Evolutionary conservation across 768 basidiomycete genomes (phyloP), one percentile per base, ranked within the genome.

Genomic region (Lactarius pseudohatsudake): DNA sequence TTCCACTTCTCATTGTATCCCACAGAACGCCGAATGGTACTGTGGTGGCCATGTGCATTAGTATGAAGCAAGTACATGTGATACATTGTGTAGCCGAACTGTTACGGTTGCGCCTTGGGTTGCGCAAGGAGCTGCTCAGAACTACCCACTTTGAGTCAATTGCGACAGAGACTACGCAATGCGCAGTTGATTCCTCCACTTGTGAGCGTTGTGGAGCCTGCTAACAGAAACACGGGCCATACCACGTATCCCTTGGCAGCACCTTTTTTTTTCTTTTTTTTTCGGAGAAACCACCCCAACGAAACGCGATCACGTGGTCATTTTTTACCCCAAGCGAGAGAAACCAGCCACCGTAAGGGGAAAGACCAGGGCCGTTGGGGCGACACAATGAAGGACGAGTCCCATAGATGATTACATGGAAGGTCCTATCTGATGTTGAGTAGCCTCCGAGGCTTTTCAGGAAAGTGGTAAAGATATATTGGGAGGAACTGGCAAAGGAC

Each of bases 261-360:
- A 62, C 10, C 2, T 36, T 36, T 36, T 34, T 26, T 26, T 26
- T 26, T 10, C 10, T 11, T 36, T 36, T 36, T 34, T 10, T 36
- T 36, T 36, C 9, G 8, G 34, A 38, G 11, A 11, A 38, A 11
- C 4, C 11, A 16, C 69, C 69, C 69, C 69, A 70, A 70, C 60
- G 61, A 55, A 70, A 65, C 61, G 30, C 63, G 67, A 26, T 45
- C 67, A 70, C 67, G 69, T 70, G 67, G 65, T 26, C 22, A 26
- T 11, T 4, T n/a, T 8, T n/a, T 22, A 28, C 59, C 67, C 69
- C 69, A 69, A 64, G 36, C 57, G 22, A 50, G 20, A 45, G 32
- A 38, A 7, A 34, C 3, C 34, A 50, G 26, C 34, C 41, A 26
- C 57, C 47, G 20, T 47, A 64, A 64, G 41, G 57, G 47, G 45